Evolutionary conservation across 768 basidiomycete genomes (phyloP).

Genomic region (Dioszegia hungarica): DNA sequence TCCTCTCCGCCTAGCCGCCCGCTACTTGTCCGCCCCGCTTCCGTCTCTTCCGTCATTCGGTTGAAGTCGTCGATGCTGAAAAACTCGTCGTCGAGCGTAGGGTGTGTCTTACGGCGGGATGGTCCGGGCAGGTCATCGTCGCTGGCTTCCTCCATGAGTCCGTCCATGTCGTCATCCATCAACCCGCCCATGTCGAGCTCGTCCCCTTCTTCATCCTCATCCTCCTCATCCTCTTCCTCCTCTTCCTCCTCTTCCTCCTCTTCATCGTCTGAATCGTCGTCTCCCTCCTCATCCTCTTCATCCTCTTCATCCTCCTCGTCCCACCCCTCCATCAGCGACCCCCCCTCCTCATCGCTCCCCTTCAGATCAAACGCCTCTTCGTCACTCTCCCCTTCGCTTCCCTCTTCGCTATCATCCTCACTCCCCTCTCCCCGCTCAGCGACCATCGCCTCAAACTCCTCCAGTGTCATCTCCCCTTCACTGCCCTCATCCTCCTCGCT

Average conservation of each 20-base stretch:
- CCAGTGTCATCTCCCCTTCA: conserved; percentile 47
- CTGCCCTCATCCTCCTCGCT: conserved; percentile 43
- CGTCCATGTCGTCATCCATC: conserved; percentile 14
- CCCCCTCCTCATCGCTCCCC: not conserved
- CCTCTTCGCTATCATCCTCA: conserved; percentile 20
- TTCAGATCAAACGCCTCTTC: conserved; percentile 12
- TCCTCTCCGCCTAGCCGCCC: conserved; percentile 57
- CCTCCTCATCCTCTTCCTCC: conserved; percentile 31
- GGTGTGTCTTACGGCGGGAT: conserved; percentile 25
- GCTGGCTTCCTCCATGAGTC: conserved; percentile 36
- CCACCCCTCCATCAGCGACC: not conserved
- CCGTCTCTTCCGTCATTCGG: conserved; percentile 70
- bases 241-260: conserved; percentile 52
- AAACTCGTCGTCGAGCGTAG: conserved; percentile 78
- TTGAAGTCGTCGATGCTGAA: conserved; percentile 87
- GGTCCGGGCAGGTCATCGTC: conserved; percentile 40
- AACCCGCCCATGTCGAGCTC: conserved; percentile 38
- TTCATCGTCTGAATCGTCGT: conserved; percentile 19
- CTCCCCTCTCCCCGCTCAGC: conserved; percentile 15
- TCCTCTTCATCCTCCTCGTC: conserved; percentile 18
- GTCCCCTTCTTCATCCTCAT: conserved; percentile 31
- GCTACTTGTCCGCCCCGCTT: conserved; percentile 60
- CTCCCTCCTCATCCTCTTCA: conserved; percentile 19
- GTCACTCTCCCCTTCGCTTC: conserved; percentile 12
- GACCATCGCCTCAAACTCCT: conserved; percentile 14